phyloP scores from a whole-genome alignment of 495 filamentous ascomycete species.

The Aspergillus homomorphus region DNA sequence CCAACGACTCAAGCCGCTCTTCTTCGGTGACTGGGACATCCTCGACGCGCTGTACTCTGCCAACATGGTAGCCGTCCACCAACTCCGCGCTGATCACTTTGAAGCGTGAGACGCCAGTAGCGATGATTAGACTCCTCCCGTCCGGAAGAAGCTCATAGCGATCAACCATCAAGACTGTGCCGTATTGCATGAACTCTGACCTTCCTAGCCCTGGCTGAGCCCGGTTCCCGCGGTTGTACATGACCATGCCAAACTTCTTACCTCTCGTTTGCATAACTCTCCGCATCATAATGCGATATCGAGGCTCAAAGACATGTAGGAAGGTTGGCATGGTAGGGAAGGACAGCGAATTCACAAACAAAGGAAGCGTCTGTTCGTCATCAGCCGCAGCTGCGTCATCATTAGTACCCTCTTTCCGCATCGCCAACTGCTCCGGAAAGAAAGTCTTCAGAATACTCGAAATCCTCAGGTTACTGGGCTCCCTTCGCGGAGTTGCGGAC shows the following conservation, averaged over 20 bases:
- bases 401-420: conserved; percentile 49
- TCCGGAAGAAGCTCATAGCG: conserved; percentile 70
- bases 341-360: conserved; percentile 79
- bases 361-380: conserved; percentile 59
- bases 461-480: conserved; percentile 62
- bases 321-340: conserved; percentile 83
- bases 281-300: conserved; percentile 84
- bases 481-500: conserved; percentile 48
- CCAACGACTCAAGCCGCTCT: conserved; percentile 65
- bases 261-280: conserved; percentile 67
- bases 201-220: conserved; percentile 57
- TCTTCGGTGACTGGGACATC: conserved; percentile 81
- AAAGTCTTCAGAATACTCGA: conserved; percentile 57
- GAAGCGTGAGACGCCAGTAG: conserved; percentile 72
- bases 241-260: conserved; percentile 79
- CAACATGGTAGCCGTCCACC: conserved; percentile 75
- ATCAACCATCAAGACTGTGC: conserved; percentile 72
- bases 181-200: conserved; percentile 66
- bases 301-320: conserved; percentile 86
- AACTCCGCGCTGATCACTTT: conserved; percentile 59
- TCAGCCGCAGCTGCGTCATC: conserved; percentile 49
- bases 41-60: conserved; percentile 67
- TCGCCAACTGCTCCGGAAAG: conserved; percentile 62
- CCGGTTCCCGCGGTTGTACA: conserved; percentile 56
- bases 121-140: conserved; percentile 76